Conservation (phyloP, 2,329 filamentous ascomycete genomes). For the Aspergillus sp. region DNA sequence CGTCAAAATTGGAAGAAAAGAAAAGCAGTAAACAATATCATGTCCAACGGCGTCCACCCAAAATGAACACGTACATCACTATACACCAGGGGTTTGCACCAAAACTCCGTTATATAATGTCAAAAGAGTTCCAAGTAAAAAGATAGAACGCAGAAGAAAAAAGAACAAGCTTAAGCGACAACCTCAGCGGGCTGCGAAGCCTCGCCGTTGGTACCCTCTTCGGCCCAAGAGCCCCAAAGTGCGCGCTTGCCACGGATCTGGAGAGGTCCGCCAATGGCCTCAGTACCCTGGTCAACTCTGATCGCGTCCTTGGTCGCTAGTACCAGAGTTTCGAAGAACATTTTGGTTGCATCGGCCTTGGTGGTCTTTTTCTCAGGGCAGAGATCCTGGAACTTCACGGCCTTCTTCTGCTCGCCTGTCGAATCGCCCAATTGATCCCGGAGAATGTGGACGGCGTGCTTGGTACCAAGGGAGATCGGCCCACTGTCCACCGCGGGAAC, state of each 20-base stretch:
- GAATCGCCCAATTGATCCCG: constrained; percentile 71
- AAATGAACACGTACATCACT: background rate
- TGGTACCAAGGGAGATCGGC: constrained; percentile 82
- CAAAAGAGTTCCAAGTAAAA: background rate
- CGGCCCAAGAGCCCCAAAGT: constrained; percentile 96
- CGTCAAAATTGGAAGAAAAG: constrained; percentile 6
- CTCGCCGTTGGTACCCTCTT: constrained; percentile 51
- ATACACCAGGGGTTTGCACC: background rate
- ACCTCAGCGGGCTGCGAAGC: constrained; percentile 30
- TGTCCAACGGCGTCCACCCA: constrained; percentile 1
- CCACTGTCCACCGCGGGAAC: constrained; percentile 78
- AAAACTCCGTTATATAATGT: background rate
- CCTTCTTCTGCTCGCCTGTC: constrained; percentile 65
- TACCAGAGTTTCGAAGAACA: constrained; percentile 97
- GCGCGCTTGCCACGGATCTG: constrained; percentile 83
- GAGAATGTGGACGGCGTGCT: constrained; percentile 90
- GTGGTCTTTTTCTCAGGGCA: constrained; percentile 74
- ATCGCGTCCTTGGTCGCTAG: constrained; percentile 96
- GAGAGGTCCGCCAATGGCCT: constrained; percentile 68
- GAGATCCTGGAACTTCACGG: constrained; percentile 84
- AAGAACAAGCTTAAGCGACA: constrained; percentile 6
- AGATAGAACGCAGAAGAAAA: constrained; percentile 1
- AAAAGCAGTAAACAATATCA: background rate
- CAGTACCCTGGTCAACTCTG: constrained; percentile 81
- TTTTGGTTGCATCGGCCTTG: constrained; percentile 91